phyloP scores from a whole-genome alignment of 2,329 filamentous ascomycete genomes.

The Pseudogymnoascus sp. region DNA sequence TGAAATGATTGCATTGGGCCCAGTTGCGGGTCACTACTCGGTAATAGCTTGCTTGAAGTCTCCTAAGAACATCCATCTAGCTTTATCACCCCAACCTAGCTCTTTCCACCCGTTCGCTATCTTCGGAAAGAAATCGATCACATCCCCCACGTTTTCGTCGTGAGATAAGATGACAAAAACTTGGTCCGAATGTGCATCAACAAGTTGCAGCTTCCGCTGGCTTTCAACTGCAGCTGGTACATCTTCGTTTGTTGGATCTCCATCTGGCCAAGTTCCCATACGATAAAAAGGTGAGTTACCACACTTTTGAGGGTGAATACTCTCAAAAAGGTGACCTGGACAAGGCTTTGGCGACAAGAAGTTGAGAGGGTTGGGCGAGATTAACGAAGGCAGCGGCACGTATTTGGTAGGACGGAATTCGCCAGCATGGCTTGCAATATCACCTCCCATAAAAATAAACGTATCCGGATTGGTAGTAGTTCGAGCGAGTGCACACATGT shows the following conservation, averaged over 20 bases:
- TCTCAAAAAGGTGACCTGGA: conserved; percentile 34
- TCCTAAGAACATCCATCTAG: conserved; percentile 41
- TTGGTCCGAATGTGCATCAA: conserved; percentile 22
- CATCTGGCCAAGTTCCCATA: background rate
- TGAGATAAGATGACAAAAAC: conserved; percentile 41
- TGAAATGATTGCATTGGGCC: background rate
- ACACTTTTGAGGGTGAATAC: conserved; percentile 27
- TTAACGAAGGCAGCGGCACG: conserved; percentile 30
- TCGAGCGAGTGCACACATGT: conserved; percentile 41
- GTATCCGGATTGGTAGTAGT: conserved; percentile 26
- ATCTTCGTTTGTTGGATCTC: background rate
- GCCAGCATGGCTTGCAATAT: conserved; percentile 37
- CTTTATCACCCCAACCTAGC: conserved; percentile 38
- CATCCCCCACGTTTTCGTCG: conserved; percentile 34
- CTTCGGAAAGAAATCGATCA: conserved; percentile 42
- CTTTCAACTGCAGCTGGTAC: background rate
- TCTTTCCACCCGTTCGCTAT: conserved; percentile 38
- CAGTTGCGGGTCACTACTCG: background rate
- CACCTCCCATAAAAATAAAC: conserved; percentile 42
- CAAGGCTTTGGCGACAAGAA: conserved; percentile 27
- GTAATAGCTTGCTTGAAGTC: conserved; percentile 39
- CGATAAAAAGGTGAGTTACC: conserved; percentile 23
- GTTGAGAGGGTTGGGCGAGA: conserved; percentile 34
- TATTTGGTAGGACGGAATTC: conserved; percentile 37
- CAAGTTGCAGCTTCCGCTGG: background rate